Evolutionary conservation across 2,329 filamentous ascomycete species (phyloP).

Genomic region (Arthrobotrys megalospora): DNA sequence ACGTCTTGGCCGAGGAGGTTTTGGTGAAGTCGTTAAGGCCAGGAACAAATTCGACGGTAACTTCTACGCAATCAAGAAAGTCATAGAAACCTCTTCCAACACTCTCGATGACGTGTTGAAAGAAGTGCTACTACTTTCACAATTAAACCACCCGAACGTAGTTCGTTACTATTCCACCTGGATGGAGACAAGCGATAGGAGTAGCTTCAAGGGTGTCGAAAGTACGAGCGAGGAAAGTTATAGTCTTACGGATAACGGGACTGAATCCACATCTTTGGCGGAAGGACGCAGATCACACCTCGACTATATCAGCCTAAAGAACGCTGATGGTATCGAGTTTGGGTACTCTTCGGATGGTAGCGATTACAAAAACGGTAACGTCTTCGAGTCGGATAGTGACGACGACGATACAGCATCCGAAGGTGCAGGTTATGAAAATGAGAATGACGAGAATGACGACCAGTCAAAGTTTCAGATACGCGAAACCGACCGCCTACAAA

Average conservation of each 20-base stretch:
- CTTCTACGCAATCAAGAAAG: constrained; percentile 97
- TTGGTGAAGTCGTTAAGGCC: constrained; percentile 95
- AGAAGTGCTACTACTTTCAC: constrained; percentile 89
- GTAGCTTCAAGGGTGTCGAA: constrained; percentile 43
- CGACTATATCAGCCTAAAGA: constrained; percentile 61
- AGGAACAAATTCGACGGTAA: constrained; percentile 93
- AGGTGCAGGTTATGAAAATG: constrained; percentile 66
- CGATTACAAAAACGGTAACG: constrained; percentile 55
- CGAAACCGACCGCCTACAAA: constrained; percentile 65
- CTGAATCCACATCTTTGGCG: constrained; percentile 31
- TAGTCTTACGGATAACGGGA: constrained; percentile 53
- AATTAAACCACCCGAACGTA: constrained; percentile 88
- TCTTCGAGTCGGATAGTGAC: constrained; percentile 67
- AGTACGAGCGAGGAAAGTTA: constrained; percentile 54
- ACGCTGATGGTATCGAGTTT: constrained; percentile 69
- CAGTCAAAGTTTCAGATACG: constrained; percentile 61
- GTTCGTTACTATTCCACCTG: constrained; percentile 96
- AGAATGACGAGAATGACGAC: constrained; percentile 69
- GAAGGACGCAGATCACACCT: constrained; percentile 67
- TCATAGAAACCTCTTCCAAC: constrained; percentile 83
- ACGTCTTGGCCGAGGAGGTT: constrained; percentile 90
- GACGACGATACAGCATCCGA: constrained; percentile 59
- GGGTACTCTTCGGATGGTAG: constrained; percentile 74
- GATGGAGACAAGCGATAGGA: constrained; percentile 77
- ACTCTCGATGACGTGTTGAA: constrained; percentile 86